Conservation (phyloP, 495 filamentous ascomycete species). For the Penicillium herquei region DNA sequence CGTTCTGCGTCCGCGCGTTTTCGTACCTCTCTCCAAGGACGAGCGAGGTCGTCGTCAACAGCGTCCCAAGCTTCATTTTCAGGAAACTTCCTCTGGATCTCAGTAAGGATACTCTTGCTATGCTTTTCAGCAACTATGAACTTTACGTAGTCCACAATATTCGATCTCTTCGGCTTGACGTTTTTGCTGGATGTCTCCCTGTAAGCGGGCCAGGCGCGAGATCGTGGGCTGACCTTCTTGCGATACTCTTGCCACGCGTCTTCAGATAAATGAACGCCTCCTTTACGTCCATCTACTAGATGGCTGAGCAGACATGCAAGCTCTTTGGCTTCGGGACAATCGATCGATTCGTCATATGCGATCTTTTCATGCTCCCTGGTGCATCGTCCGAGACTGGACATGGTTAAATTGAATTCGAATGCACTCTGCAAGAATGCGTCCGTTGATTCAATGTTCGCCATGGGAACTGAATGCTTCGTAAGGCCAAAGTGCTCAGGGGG, state of each 20-base stretch:
- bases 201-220: conserved; percentile 34
- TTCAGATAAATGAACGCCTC: conserved; percentile 63
- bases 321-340: conserved; percentile 51
- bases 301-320: conserved; percentile 71
- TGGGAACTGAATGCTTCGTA: conserved; percentile 50
- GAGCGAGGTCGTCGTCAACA: conserved; percentile 51
- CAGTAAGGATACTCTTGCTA: conserved; percentile 46
- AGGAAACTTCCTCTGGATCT: conserved; percentile 43
- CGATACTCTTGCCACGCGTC: conserved; percentile 53
- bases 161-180: conserved; percentile 35
- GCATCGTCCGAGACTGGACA: conserved; percentile 67
- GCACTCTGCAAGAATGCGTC: conserved; percentile 51
- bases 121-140: conserved; percentile 58
- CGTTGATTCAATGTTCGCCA: conserved; percentile 28
- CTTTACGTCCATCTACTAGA: conserved; percentile 79
- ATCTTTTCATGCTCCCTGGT: conserved; percentile 72
- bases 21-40: conserved; percentile 37
- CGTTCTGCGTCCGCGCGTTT: conserved; percentile 27
- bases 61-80: conserved; percentile 14
- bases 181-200: conserved; percentile 26
- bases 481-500: conserved; percentile 57
- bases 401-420: conserved; percentile 65
- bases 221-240: conserved; percentile 35
- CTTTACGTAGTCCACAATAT: conserved; percentile 72
- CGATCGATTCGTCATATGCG: conserved; percentile 63